Base-by-base conservation (phyloP, 2,329 filamentous ascomycete species). In the Microdochium bolleyi region DNA sequence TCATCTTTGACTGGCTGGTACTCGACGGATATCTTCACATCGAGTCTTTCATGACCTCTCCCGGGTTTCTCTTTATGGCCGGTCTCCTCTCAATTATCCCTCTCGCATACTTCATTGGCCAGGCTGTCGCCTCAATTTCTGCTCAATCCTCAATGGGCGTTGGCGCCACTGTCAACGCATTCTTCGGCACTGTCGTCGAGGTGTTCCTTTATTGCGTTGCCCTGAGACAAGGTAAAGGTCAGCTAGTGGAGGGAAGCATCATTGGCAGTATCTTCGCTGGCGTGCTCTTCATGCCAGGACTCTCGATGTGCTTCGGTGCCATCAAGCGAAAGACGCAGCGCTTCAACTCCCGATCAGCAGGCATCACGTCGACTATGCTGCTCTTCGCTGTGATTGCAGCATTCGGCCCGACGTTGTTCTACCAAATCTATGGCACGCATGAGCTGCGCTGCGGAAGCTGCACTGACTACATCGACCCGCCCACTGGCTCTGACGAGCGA, bases 251-350 rank as follows among this genome's bases (percentile, higher is more conserved):
- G 69, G 94, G 94, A 50, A 96, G 92, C 70, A 91, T 99, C 61
- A 89, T 99, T 55, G 94, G 94, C 56, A 99, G 94, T 68, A 96
- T 99, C 56, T 96, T 99, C 67, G 92, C 92, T 3, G 94, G 94
- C 73, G 89, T 99, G 48, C 78, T 99, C 14, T 95, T 99, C 67
- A 77, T 99, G 48, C 94, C 94, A 0, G 94, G 94, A 1, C 69
- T 99, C 32, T 97, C 92, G 54, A 99, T 99, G 94, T 99, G 94
- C 70, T 99, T 96, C 64, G 94, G 94, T 48, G 95, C 95, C 19
- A 86, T 99, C 65, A 96, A 96, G 73, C 85, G 95, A 62, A 99
- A 99, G 74, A 99, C 94, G 1, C 94, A 99, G 67, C 86, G 94
- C 44, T 99, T 99, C 79, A 99, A 99, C 66, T 92, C 94, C 57